These are phyloP conservation scores for Aspergillus luchuensis DNA, from an alignment of 2,329 filamentous ascomycete genomes.

Conservation along the genomic window DNA sequence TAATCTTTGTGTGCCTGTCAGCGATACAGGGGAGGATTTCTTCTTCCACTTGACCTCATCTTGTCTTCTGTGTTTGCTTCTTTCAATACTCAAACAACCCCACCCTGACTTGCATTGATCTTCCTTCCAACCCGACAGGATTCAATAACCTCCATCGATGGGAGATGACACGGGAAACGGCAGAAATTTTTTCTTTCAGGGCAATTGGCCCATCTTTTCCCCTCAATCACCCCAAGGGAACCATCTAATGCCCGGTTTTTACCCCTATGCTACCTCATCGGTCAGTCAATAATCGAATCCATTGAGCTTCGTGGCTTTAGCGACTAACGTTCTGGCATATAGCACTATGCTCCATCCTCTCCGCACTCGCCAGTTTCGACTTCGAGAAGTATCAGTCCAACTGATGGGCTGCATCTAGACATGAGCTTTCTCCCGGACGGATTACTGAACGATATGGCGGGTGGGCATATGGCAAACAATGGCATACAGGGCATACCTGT, in stretches of 20 bases:
- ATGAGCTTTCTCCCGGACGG: background rate
- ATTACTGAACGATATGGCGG: background rate
- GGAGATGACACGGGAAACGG: background rate
- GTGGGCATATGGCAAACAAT: background rate
- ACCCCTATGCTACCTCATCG: background rate
- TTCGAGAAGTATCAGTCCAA: background rate
- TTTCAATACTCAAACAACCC: background rate
- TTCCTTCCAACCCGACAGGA: too few relatives aligned
- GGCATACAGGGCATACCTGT: background rate
- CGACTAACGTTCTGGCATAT: background rate
- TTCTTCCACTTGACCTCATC: background rate
- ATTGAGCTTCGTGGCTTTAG: background rate
- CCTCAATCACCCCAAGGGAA: background rate
- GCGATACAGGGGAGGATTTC: background rate
- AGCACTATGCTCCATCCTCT: slow-evolving; percentile 3
- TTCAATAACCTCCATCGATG: background rate
- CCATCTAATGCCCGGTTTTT: slow-evolving; percentile 1
- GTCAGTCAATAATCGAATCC: background rate
- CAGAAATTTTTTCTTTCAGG: background rate
- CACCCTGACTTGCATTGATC: background rate
- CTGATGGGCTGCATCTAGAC: background rate
- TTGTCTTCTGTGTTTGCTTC: background rate
- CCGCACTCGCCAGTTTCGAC: slow-evolving; percentile 1
- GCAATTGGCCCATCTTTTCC: background rate
- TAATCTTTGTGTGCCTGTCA: background rate